phyloP scores from a whole-genome alignment of 169 alveolate species.

The Eimeria sp. region DNA sequence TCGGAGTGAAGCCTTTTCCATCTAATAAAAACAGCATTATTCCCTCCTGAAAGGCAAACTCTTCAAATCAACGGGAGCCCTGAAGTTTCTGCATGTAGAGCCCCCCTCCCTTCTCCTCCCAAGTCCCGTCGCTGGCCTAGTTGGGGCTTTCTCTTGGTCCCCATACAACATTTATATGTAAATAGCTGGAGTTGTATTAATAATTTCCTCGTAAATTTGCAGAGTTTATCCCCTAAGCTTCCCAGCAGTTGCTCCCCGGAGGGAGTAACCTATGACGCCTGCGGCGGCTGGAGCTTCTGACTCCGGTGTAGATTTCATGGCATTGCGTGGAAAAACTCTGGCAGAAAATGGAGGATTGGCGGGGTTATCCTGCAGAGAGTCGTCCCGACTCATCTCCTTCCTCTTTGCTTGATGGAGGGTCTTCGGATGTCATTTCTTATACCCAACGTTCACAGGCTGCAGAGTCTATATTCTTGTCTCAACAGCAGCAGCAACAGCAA shows the following conservation, averaged over 20 bases:
- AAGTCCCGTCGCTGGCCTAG: background rate
- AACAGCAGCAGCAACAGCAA: slow-evolving; percentile 61
- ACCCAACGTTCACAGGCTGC: slow-evolving; percentile 55
- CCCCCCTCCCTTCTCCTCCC: background rate
- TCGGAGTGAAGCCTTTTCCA: background rate
- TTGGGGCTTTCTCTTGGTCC: background rate
- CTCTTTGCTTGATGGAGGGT: slow-evolving; percentile 44
- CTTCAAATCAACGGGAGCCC: background rate
- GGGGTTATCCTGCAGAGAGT: slow-evolving; percentile 53
- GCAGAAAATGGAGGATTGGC: slow-evolving; percentile 68
- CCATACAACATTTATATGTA: background rate
- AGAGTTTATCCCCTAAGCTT: background rate
- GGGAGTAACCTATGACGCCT: background rate
- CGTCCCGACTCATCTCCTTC: slow-evolving; percentile 61
- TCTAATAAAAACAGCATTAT: background rate
- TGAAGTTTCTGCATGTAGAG: background rate
- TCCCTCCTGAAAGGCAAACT: background rate
- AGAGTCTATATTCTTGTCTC: background rate
- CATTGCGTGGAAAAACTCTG: background rate
- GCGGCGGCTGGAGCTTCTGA: background rate
- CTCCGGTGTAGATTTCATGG: background rate
- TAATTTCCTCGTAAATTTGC: background rate
- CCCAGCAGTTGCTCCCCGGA: background rate
- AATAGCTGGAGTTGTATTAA: background rate
- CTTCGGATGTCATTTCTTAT: slow-evolving; percentile 51